A percentile compares a stretch with the other conserved stretches of the same genome.
These are phyloP conservation scores for Dalbergia cultrata DNA, from an alignment of 306 rosid genomes.

Conservation along the genomic window DNA sequence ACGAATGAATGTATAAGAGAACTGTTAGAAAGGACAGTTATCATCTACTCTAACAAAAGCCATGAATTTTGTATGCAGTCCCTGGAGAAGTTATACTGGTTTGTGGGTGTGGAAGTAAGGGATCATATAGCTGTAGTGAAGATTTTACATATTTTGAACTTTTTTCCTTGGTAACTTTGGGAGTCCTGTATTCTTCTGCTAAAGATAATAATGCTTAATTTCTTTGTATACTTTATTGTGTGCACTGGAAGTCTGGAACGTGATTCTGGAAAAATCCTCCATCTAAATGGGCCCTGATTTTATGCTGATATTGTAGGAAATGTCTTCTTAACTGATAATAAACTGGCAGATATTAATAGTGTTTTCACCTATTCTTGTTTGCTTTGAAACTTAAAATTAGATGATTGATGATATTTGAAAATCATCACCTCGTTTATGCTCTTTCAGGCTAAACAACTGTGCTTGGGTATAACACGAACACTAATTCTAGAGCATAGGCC, in stretches of 20 bases:
- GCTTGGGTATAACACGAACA: slow-evolving; percentile 74
- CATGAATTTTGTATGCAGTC: slow-evolving; percentile 14
- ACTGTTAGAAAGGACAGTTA: slow-evolving; percentile 17
- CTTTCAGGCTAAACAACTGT: slow-evolving; percentile 92
- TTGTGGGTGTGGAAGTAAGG: background rate
- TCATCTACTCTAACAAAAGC: slow-evolving; percentile 12
- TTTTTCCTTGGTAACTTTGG: slow-evolving; percentile 1
- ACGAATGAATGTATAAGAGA: slow-evolving; percentile 26
- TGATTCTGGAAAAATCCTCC: slow-evolving; percentile 21
- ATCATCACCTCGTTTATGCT: slow-evolving; percentile 38
- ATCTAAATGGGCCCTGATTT: slow-evolving; percentile 34
- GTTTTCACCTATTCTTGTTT: slow-evolving; percentile 17
- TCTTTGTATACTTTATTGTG: slow-evolving; percentile 23
- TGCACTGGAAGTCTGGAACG: slow-evolving; percentile 21
- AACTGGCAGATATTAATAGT: slow-evolving; percentile 14
- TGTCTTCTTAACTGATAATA: slow-evolving; percentile 35
- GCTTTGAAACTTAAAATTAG: slow-evolving; percentile 36
- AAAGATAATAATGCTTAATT: slow-evolving; percentile 34
- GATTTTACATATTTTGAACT: slow-evolving; percentile 7
- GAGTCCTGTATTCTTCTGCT: slow-evolving; percentile 28
- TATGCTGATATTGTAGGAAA: slow-evolving; percentile 24
- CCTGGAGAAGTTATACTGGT: slow-evolving; percentile 25
- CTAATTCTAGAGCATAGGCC: slow-evolving; percentile 89
- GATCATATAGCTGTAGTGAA: background rate
- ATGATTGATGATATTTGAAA: background rate